Base-by-base conservation (phyloP, 148 eudicot genomes). In the Talinum fruticosum region DNA sequence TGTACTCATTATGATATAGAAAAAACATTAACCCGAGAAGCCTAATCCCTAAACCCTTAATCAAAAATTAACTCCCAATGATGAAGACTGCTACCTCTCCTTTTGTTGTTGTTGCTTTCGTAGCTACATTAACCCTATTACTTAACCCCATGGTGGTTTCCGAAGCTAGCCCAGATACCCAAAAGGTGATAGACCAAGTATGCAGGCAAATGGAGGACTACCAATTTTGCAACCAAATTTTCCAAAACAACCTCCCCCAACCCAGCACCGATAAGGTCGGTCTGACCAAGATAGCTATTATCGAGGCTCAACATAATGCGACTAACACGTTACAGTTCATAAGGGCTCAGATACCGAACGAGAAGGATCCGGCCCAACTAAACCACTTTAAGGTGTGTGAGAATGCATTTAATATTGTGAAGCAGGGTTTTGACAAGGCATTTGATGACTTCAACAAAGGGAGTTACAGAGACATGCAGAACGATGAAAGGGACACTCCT, bases 161-260 rank as follows among this genome's bases (percentile, higher is more conserved):
- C 4, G 0, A 29, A 53, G 37, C 78, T 7, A 74, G 24, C 38
- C 38, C 36, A 6, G 34, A 33, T 53, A 79, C 82, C 24, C 73
- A 75, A 74, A 6, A 41, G 1, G 49, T 6, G 6, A 79, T 79
- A 23, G 74, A 79, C 38, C 12, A 23, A 35, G 61, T 79, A 23
- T 79, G 82, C 34, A 67, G 78, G 54, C 12, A n/a, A 1, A 74
- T 53, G 38, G 82, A 79, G 26, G 82, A 79, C 15, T 79, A 72
- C 51, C 68, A 61, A 0, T 79, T 79, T 5, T 79, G 82, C 67
- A 66, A 74, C 74, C 70, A 79, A 24, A 45, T 66, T 10, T 79
- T 79, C 62, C 35, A 74, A 21, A 16, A 37, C n/a, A 41, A 67
- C 74, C 59, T 74, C 26, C 78, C 37, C 21, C 32, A 79, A 3